These are phyloP conservation scores for Juglanconis sp. DNA, from an alignment of 2,329 filamentous ascomycete genomes.

Conservation along the genomic window DNA sequence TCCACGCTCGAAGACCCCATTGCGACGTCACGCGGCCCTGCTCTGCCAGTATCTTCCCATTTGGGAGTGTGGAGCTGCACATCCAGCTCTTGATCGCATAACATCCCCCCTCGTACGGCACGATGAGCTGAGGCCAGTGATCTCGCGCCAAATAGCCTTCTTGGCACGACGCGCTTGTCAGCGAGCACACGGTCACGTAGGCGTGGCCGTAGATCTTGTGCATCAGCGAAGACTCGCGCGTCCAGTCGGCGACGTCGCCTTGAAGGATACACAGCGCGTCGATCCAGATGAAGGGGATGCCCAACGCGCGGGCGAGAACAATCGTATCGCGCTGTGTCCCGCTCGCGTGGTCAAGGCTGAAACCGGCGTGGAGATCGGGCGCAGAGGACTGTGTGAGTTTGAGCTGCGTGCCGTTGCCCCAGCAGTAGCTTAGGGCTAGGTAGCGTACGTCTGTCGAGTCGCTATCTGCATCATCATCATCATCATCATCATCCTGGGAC, in stretches of 20 bases:
- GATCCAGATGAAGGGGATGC: constrained; percentile 17
- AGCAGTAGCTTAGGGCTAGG: neutral
- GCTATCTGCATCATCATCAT: too few species aligned
- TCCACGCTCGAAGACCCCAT: neutral
- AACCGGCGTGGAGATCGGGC: neutral
- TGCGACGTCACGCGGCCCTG: neutral
- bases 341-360: neutral
- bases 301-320: neutral
- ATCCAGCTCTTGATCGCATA: neutral
- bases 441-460: neutral
- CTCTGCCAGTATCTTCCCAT: neutral
- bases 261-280: constrained; percentile 18
- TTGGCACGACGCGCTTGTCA: neutral
- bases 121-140: neutral
- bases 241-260: constrained; percentile 18
- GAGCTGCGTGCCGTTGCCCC: neutral
- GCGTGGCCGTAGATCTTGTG: neutral
- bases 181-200: neutral
- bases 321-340: neutral
- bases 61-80: neutral
- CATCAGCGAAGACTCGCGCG: constrained; percentile 7
- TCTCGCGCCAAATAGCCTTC: neutral
- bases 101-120: neutral
- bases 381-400: neutral
- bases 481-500: too few species aligned